These are phyloP conservation scores for Umbelopsis sp. DNA, from an alignment of 192 early-diverging fungal species.

Conservation along the genomic window DNA sequence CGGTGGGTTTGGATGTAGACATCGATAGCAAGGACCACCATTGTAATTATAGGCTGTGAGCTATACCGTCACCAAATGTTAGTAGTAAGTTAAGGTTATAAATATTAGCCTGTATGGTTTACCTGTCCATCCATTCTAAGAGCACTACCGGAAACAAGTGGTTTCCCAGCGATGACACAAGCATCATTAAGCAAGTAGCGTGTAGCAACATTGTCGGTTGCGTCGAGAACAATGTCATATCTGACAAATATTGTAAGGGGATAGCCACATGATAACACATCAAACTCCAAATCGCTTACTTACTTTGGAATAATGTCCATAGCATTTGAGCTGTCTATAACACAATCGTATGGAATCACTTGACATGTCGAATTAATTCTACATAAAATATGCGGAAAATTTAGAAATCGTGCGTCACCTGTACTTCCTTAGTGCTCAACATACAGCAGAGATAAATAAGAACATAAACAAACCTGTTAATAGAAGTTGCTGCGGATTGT, in stretches of 20 bases:
- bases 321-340: conserved; percentile 85
- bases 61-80: conserved; percentile 17
- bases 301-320: conserved; percentile 62
- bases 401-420: background rate
- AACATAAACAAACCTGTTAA: conserved; percentile 19
- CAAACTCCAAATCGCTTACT: background rate
- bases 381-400: conserved; percentile 3
- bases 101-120: conserved; percentile 18
- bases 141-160: conserved; percentile 89
- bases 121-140: conserved; percentile 88
- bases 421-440: too few relatives aligned
- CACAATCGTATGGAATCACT: conserved; percentile 63
- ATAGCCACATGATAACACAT: background rate
- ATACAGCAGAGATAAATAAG: too few relatives aligned
- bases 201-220: conserved; percentile 94
- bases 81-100: background rate
- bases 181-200: conserved; percentile 95
- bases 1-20: conserved; percentile 92
- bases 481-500: conserved; percentile 58
- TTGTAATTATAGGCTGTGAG: conserved; percentile 93
- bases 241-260: conserved; percentile 23
- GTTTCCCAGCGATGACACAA: conserved; percentile 78
- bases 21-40: conserved; percentile 94
- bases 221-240: conserved; percentile 89
- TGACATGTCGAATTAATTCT: conserved; percentile 72